Percentiles rank a stretch among this genome's conserved stretches.
Conservation (phyloP, 2,329 filamentous ascomycete genomes). For the Penicillium sp. region DNA sequence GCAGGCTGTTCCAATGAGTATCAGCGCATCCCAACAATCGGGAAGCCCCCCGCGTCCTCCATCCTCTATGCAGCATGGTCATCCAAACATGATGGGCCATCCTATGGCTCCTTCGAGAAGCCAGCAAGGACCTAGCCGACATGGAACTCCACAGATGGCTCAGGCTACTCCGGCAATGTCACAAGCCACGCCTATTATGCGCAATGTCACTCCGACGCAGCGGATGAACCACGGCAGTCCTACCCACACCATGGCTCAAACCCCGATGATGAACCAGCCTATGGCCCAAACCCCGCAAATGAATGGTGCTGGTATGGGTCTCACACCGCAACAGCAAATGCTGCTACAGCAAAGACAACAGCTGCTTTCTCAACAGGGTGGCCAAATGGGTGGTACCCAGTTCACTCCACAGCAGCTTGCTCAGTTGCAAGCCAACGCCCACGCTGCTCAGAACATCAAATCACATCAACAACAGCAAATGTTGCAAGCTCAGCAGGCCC, state of each 20-base stretch:
- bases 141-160: slow-evolving; percentile 56
- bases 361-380: slow-evolving; percentile 45
- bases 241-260: slow-evolving; percentile 49
- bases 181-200: slow-evolving; percentile 56
- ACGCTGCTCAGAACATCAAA: slow-evolving; percentile 55
- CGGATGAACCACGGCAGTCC: slow-evolving; percentile 56
- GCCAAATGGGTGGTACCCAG: slow-evolving; percentile 41
- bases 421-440: slow-evolving; percentile 52
- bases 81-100: slow-evolving; percentile 53
- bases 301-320: slow-evolving; percentile 39
- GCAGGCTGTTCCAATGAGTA: slow-evolving; percentile 53
- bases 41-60: slow-evolving; percentile 54
- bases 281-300: slow-evolving; percentile 51
- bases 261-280: slow-evolving; percentile 53
- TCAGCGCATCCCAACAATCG: slow-evolving; percentile 53
- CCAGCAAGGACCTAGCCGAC: slow-evolving; percentile 54
- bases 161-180: slow-evolving; percentile 54
- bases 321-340: slow-evolving; percentile 51
- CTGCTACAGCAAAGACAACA: slow-evolving; percentile 48
- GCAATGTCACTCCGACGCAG: slow-evolving; percentile 55
- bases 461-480: slow-evolving; percentile 49
- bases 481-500: slow-evolving; percentile 46
- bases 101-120: slow-evolving; percentile 54
- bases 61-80: slow-evolving; percentile 54
- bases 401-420: slow-evolving; percentile 51